A percentile compares a stretch with the other conserved stretches of the same genome.
Conservation (phyloP, 768 basidiomycete genomes). For the Serendipita sp. region DNA sequence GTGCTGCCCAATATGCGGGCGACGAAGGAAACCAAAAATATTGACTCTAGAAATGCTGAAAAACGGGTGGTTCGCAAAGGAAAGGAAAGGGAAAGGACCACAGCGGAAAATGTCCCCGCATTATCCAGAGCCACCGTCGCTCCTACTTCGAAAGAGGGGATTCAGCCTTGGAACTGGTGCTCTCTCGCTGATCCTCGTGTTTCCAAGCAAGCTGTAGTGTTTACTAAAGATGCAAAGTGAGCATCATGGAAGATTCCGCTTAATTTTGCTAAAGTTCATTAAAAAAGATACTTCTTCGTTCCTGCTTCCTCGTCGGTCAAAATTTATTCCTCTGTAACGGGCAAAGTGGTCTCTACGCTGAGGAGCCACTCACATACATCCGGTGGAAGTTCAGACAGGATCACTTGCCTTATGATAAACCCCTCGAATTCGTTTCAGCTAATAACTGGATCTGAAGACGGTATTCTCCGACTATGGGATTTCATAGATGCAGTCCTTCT, state of each 20-base stretch:
- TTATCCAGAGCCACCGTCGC: background rate
- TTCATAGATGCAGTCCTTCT: slow-evolving; percentile 71
- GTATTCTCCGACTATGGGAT: slow-evolving; percentile 84
- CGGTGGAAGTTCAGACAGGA: slow-evolving; percentile 28
- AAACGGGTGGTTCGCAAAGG: background rate
- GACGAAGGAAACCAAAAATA: background rate
- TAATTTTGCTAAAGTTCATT: slow-evolving; percentile 6
- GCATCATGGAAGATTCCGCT: slow-evolving; percentile 9
- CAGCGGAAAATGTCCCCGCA: background rate
- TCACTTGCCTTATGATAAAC: slow-evolving; percentile 62
- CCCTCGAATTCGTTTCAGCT: slow-evolving; percentile 83
- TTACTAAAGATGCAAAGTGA: slow-evolving; percentile 80
- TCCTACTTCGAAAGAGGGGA: background rate
- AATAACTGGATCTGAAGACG: slow-evolving; percentile 70
- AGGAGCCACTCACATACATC: slow-evolving; percentile 28
- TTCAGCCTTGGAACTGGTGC: slow-evolving; percentile 10
- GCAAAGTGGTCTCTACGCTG: slow-evolving; percentile 67
- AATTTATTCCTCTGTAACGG: slow-evolving; percentile 65
- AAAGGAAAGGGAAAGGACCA: background rate
- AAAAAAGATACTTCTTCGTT: slow-evolving; percentile 72
- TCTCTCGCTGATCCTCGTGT: slow-evolving; percentile 49
- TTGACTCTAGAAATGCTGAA: background rate
- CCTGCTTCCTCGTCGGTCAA: slow-evolving; percentile 67
- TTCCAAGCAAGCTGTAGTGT: slow-evolving; percentile 52
- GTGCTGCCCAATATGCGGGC: background rate